Base-by-base conservation (phyloP, 225 moss, liverwort and hornwort genomes). In the Pseudoscleropodium purum region DNA sequence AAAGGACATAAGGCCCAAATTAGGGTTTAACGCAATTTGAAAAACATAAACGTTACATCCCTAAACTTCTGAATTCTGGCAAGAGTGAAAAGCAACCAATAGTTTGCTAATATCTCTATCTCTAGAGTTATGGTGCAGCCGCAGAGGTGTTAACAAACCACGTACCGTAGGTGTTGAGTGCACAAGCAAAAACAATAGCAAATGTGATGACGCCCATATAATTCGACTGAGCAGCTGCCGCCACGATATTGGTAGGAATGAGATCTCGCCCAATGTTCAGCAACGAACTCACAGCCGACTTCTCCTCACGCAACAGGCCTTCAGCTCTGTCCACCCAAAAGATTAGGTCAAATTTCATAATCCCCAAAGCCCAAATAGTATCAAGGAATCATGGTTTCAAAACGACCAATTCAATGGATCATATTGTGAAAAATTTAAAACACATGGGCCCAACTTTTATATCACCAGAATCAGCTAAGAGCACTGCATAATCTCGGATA, bases 191-290 rank as follows among this genome's bases (percentile, higher is more conserved):
- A 64, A 96, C 89, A 83, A 98, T 90, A 69, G 96, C 93, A 91
- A 98, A 96, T 81, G 95, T 92, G 88, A 98, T 95, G 83, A 98
- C 91, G 25, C 97, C 98, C 90, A 98, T 92, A 49, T 95, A 97
- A 90, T 97, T 97, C 33, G 97, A 89, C 84, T 85, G 73, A 39
- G 94, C 92, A 82, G 97, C 97, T 43, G 98, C 98, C 18, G 94
- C 95, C 61, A 98, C 88, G 52, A 98, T 98, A 63, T 98, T 98
- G 75, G 94, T 95, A 15, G 98, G 98, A 80, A 98, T 85, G 33
- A 98, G 90, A 83, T 97, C 95, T 70, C 95, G 96, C 82, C 97
- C 98, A 90, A 97, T 98, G 87, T 97, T 96, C 51, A 98, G 92
- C 82, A 98, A 92, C 11, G 98, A 98, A 69, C 95, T 95, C 82